These are phyloP conservation scores for Alloteropsis semialata DNA, from an alignment of 176 grass and related monocot species.

Conservation along the genomic window DNA sequence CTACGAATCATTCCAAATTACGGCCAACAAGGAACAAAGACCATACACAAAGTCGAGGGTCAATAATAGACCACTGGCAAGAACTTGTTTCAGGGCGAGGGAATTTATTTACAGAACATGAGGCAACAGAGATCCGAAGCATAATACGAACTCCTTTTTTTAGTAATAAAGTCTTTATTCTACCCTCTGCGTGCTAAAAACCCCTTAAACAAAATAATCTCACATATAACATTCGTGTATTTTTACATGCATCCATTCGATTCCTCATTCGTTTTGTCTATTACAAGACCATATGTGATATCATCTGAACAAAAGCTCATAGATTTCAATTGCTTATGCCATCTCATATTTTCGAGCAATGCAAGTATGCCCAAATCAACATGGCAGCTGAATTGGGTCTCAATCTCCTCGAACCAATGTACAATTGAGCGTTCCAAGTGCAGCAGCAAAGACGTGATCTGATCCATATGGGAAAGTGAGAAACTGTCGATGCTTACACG, in stretches of 20 bases:
- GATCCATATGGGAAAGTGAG: neutral
- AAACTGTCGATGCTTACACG: conserved; percentile 22
- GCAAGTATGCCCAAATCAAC: neutral
- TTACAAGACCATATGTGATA: neutral
- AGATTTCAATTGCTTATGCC: neutral
- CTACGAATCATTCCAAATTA: neutral
- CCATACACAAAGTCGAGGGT: neutral
- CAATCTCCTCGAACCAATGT: neutral
- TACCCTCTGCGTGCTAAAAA: too few relatives aligned
- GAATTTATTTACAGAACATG: neutral
- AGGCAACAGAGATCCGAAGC: neutral
- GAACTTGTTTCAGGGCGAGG: neutral
- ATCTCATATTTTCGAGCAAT: neutral
- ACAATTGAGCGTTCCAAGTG: conserved; percentile 2
- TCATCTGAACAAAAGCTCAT: conserved; percentile 14
- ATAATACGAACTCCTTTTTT: too few relatives aligned
- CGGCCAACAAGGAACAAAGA: neutral
- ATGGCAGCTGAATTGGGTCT: neutral
- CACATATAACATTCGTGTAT: neutral
- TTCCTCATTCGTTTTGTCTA: neutral
- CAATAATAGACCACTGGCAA: neutral
- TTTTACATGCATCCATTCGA: neutral
- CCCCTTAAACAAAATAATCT: neutral
- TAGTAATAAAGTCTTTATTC: too few relatives aligned
- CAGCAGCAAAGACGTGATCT: neutral